Evolutionary conservation across 768 basidiomycete species (phyloP), one percentile per base, ranked within the genome.

Genomic region (Phanerochaete carnosa): DNA sequence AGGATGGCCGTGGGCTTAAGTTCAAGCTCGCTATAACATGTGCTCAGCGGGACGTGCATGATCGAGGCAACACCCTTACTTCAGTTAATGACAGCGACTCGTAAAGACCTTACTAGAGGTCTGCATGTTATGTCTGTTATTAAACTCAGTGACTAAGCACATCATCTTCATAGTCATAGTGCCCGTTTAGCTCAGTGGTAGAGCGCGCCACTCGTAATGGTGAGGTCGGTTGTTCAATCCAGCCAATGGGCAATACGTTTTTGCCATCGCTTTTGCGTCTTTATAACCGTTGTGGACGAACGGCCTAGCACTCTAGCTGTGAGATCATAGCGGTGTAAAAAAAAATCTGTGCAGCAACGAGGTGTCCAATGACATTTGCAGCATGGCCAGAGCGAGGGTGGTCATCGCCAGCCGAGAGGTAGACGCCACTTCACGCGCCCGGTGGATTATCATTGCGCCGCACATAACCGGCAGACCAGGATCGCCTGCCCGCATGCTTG

Each of bases 181-280:
- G 61, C 61, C 61, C 61, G 61, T 62, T 62, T 62, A 62, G 61
- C 61, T 62, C 61, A 62, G 61, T 62, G 61, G 61, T 62, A 62
- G 61, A 62, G 61, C 61, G 61, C 61, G 61, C 61, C 61, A 62
- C 61, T 62, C 61, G 61, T 62, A 62, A 62, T 62, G 61, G 61
- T 62, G 61, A 62, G 61, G 61, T 62, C 61, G 61, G 61, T 62
- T 58, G 61, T 62, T 62, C 61, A 62, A 62, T 62, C 61, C 61
- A 58, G 61, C 61, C 61, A 62, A 62, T 62, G 61, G 61, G 61
- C 61, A 62, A 29, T 29, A n/a, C n/a, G n/a, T n/a, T n/a, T n/a
- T n/a, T n/a, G n/a, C n/a, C 37, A 9, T 39, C 19, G 37, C 19
- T 39, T 39, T n/a, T n/a, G n/a, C n/a, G n/a, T n/a, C n/a, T n/a